Percentiles rank a stretch among this genome's conserved stretches.
These are phyloP conservation scores for Chenopodium formosanum DNA, from an alignment of 148 eudicot genomes.

Conservation along the genomic window DNA sequence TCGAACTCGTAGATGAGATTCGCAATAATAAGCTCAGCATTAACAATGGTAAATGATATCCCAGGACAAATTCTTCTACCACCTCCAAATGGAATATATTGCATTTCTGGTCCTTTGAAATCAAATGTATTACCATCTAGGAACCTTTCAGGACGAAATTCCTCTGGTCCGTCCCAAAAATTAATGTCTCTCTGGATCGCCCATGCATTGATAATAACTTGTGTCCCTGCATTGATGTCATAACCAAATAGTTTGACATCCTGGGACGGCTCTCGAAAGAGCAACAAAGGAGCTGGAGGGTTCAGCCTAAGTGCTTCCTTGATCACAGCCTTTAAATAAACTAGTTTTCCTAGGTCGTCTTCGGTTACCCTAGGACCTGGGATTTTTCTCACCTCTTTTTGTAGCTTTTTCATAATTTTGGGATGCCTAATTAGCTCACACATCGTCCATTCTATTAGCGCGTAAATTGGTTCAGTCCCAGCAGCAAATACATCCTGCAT, in stretches of 20 bases:
- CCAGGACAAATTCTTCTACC: neutral
- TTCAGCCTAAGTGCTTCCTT: constrained; percentile 29
- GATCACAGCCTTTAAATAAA: constrained; percentile 20
- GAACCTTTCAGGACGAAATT: neutral
- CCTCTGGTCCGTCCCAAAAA: neutral
- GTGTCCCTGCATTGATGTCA: constrained; percentile 9
- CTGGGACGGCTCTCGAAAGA: constrained; percentile 20
- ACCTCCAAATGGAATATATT: neutral
- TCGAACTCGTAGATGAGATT: constrained; percentile 30
- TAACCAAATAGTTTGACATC: constrained; percentile 7
- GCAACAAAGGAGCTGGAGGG: constrained; percentile 19
- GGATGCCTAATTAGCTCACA: too few species aligned
- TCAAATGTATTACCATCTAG: neutral
- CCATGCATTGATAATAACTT: neutral
- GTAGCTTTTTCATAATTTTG: too few species aligned
- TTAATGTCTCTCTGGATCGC: neutral
- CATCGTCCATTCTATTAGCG: too few species aligned
- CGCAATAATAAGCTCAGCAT: constrained; percentile 34
- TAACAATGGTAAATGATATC: neutral
- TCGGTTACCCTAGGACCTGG: neutral
- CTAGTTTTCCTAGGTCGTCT: constrained; percentile 36
- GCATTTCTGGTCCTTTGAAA: neutral
- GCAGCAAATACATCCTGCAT: too few species aligned
- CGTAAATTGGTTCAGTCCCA: too few species aligned
- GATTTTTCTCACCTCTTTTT: too few species aligned